These are phyloP conservation scores for Colletotrichum abscissum DNA, from an alignment of 2,329 filamentous ascomycete genomes.

Conservation along the genomic window DNA sequence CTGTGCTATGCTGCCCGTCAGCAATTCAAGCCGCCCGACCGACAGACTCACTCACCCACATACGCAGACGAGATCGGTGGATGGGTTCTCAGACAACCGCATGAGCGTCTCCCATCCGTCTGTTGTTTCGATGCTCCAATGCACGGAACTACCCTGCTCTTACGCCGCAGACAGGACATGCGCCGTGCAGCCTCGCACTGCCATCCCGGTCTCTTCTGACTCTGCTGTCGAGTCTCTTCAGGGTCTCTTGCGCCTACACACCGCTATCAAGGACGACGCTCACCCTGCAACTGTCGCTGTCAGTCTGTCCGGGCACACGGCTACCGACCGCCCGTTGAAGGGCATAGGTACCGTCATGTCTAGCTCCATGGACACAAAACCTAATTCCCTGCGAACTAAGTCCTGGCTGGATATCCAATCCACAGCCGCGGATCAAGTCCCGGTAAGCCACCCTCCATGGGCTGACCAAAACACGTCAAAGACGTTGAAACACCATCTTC, in stretches of 20 bases:
- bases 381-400: neutral
- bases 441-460: constrained; percentile 1
- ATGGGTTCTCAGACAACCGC: constrained; percentile 24
- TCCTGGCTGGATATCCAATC: neutral
- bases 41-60: neutral
- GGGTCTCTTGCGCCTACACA: constrained; percentile 7
- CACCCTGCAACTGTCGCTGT: constrained; percentile 10
- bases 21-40: constrained; percentile 10
- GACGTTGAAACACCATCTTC: constrained; percentile 22
- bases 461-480: constrained; percentile 19
- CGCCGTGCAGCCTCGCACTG: neutral
- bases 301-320: constrained; percentile 17
- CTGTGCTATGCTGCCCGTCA: constrained; percentile 2
- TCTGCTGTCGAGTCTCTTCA: constrained; percentile 2
- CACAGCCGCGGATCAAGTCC: neutral
- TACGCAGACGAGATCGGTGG: neutral
- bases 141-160: constrained; percentile 21
- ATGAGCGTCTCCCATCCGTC: constrained; percentile 27
- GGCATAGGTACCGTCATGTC: neutral
- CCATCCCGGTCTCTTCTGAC: constrained; percentile 8
- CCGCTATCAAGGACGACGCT: neutral
- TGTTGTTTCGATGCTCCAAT: constrained; percentile 24
- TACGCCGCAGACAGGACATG: too few species aligned
- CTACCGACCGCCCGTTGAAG: neutral
- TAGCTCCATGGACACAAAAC: neutral